These are phyloP conservation scores for Aspergillus ibericus DNA, from an alignment of 2,329 filamentous ascomycete species.

Conservation along the genomic window DNA sequence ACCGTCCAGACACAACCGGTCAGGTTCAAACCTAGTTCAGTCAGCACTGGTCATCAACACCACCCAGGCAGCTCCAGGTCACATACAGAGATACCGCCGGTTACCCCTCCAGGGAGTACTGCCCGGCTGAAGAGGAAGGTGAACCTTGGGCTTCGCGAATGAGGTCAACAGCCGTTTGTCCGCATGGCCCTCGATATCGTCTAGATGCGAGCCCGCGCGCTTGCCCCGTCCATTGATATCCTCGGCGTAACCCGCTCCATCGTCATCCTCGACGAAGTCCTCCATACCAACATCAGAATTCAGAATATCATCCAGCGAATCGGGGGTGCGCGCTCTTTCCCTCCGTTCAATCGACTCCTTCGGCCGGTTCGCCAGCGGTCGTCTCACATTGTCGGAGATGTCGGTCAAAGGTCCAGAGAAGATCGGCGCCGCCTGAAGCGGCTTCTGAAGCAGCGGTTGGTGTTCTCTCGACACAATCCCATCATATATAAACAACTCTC, in stretches of 20 bases:
- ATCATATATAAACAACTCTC: constrained; percentile 86
- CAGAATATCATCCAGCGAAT: constrained; percentile 82
- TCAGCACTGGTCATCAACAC: constrained; percentile 25
- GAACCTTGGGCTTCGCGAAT: constrained; percentile 64
- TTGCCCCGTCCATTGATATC: constrained; percentile 65
- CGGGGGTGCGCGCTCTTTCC: constrained; percentile 63
- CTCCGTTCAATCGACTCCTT: constrained; percentile 54
- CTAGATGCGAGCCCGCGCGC: constrained; percentile 54
- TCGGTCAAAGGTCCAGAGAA: constrained; percentile 77
- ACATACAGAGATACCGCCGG: constrained; percentile 77
- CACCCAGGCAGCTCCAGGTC: not conserved
- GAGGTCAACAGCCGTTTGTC: constrained; percentile 54
- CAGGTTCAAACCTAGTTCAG: constrained; percentile 65
- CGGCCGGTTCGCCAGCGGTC: constrained; percentile 56
- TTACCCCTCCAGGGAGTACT: constrained; percentile 96
- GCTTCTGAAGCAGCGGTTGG: constrained; percentile 49
- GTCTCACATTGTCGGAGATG: constrained; percentile 64
- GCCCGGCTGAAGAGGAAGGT: constrained; percentile 87
- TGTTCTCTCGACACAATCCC: constrained; percentile 56
- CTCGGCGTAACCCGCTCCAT: constrained; percentile 83
- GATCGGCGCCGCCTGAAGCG: constrained; percentile 75
- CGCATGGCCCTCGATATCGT: constrained; percentile 44
- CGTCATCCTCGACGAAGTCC: constrained; percentile 91
- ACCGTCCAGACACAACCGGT: constrained; percentile 97
- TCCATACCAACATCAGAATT: constrained; percentile 64